Evolutionary conservation across 345 rosid species (phyloP).

Genomic region (Gossypium turneri): DNA sequence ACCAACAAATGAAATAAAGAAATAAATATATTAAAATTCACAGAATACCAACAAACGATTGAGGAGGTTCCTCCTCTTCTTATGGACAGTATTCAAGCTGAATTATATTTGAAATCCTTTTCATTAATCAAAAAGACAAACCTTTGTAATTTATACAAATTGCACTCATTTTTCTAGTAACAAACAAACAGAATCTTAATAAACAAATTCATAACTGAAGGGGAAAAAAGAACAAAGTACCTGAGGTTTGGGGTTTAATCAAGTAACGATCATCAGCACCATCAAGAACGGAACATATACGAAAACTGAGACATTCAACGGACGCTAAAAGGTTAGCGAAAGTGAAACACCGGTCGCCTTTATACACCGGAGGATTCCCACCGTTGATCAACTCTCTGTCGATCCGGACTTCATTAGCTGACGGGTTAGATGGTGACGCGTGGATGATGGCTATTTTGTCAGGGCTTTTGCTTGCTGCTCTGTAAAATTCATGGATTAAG

Average conservation of each 20-base stretch:
- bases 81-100: too few species aligned
- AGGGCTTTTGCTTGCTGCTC: slow-evolving; percentile 46
- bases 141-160: neutral
- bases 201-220: neutral
- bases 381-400: slow-evolving; percentile 20
- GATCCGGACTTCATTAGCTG: slow-evolving; percentile 13
- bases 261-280: slow-evolving; percentile 39
- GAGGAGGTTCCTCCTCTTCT: too few species aligned
- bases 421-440: slow-evolving; percentile 19
- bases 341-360: slow-evolving; percentile 65
- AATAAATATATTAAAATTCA: too few species aligned
- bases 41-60: too few species aligned
- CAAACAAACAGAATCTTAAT: neutral
- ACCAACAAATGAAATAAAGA: too few species aligned
- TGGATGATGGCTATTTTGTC: slow-evolving; percentile 55
- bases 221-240: slow-evolving; percentile 15
- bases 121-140: neutral
- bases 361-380: slow-evolving; percentile 38
- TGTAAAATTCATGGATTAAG: slow-evolving; percentile 54
- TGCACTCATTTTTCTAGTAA: neutral
- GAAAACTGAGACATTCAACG: slow-evolving; percentile 49
- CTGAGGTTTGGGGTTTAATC: slow-evolving; percentile 29
- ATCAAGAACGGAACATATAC: slow-evolving; percentile 47
- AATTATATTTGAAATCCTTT: too few species aligned
- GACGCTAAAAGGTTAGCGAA: slow-evolving; percentile 46